A percentile compares a stretch with the other conserved stretches of the same genome.
phyloP scores from a whole-genome alignment of 1,139 yeast species.

The Scheffersomyces insectosa region DNA sequence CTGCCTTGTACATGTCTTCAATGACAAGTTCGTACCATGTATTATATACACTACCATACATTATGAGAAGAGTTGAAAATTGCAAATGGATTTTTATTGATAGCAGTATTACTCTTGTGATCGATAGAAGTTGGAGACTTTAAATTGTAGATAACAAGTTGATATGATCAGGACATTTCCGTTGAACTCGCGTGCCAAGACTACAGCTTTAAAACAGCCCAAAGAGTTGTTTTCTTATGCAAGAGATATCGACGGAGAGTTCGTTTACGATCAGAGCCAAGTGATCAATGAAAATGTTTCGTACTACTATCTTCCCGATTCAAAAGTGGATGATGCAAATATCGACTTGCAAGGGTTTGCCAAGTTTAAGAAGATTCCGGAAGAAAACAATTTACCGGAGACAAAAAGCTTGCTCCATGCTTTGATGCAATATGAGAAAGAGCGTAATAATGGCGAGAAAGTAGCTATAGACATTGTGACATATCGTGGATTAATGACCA shows the following conservation, averaged over 20 bases:
- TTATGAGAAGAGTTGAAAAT: neutral
- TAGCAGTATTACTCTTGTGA: neutral
- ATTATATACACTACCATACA: neutral
- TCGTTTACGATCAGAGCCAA: conserved; percentile 47
- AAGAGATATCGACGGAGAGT: conserved; percentile 50
- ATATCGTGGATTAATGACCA: conserved; percentile 81
- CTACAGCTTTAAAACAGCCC: conserved; percentile 69
- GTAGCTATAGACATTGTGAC: conserved; percentile 69
- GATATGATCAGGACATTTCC: conserved; percentile 40
- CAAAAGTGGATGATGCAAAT: conserved; percentile 48
- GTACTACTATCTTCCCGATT: conserved; percentile 79
- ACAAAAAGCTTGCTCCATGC: conserved; percentile 60
- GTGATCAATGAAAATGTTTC: conserved; percentile 42
- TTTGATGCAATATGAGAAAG: conserved; percentile 55
- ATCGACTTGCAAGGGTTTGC: conserved; percentile 68
- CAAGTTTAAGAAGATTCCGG: conserved; percentile 58
- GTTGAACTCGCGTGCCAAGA: conserved; percentile 47
- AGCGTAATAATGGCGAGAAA: conserved; percentile 37
- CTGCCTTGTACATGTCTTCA: neutral
- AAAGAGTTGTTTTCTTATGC: conserved; percentile 66
- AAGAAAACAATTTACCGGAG: conserved; percentile 51
- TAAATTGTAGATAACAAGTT: neutral
- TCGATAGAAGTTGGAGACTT: too few species aligned
- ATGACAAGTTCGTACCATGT: neutral
- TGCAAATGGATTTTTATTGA: neutral